phyloP scores from a whole-genome alignment of 305 asterid species.

The Fraxinus paxiana region DNA sequence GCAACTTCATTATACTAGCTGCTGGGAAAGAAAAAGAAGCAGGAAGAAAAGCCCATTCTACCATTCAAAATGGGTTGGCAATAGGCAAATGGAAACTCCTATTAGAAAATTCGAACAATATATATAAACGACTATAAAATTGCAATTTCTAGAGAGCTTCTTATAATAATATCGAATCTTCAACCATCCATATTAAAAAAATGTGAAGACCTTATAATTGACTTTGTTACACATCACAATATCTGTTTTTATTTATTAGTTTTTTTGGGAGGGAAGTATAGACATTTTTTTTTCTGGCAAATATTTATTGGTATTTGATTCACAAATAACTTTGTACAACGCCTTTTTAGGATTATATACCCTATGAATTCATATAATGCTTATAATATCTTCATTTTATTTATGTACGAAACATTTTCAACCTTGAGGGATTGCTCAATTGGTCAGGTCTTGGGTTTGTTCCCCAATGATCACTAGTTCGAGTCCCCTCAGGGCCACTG shows the following conservation, averaged over 20 bases:
- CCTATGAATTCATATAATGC: neutral
- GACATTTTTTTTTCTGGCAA: neutral
- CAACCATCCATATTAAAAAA: neutral
- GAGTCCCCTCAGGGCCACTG: too few relatives aligned
- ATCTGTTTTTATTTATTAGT: neutral
- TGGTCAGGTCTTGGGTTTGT: too few relatives aligned
- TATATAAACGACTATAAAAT: neutral
- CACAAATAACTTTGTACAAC: neutral
- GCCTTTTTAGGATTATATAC: neutral
- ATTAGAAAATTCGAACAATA: neutral
- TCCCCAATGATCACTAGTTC: too few relatives aligned
- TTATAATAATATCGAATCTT: neutral
- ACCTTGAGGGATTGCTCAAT: too few relatives aligned
- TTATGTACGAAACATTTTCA: neutral
- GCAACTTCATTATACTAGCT: neutral
- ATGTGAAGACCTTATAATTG: neutral
- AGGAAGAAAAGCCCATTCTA: neutral
- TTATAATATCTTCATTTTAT: neutral
- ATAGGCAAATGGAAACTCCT: neutral
- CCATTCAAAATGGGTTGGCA: neutral
- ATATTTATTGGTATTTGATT: neutral
- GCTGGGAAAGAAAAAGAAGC: neutral
- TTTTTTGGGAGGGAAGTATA: neutral
- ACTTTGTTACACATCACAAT: neutral
- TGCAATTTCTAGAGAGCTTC: neutral